Evolutionary conservation across 352 stramenopile genomes (phyloP).

Genomic region (Pythium brassicae): DNA sequence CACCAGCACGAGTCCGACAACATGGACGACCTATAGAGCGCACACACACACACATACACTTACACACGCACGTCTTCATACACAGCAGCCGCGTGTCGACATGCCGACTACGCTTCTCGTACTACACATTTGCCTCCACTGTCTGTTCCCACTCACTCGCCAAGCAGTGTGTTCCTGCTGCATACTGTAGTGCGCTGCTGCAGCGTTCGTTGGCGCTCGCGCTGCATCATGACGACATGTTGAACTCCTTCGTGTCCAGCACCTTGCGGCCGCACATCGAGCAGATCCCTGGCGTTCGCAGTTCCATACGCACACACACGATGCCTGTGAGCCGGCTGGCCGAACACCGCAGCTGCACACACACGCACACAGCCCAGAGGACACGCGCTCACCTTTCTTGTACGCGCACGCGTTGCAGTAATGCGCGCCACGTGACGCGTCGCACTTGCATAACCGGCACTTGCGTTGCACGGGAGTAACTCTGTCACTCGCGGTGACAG

Average conservation of each 20-base stretch:
- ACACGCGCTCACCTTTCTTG: constrained; percentile 63
- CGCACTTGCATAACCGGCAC: constrained; percentile 67
- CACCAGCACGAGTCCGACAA: constrained; percentile 38
- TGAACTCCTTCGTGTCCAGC: constrained; percentile 59
- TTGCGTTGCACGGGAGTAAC: constrained; percentile 45
- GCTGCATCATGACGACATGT: constrained; percentile 41
- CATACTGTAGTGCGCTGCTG: no score
- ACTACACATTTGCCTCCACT: no score
- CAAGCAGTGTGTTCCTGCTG: no score
- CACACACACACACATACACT: neutral
- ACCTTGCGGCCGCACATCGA: constrained; percentile 67
- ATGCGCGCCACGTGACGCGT: constrained; percentile 43
- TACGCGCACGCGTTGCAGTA: constrained; percentile 79
- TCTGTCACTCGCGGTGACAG: constrained; percentile 21
- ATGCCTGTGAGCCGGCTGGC: no score
- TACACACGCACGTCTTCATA: neutral
- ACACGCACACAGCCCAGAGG: neutral
- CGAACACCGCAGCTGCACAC: neutral
- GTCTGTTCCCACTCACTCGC: no score
- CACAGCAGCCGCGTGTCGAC: neutral
- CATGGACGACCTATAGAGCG: constrained; percentile 74
- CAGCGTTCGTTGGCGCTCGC: neutral
- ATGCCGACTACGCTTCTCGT: no score
- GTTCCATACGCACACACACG: no score
- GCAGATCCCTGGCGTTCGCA: constrained; percentile 37